Conservation (phyloP, 2,329 filamentous ascomycete genomes). For the Hypoxylon sp. region DNA sequence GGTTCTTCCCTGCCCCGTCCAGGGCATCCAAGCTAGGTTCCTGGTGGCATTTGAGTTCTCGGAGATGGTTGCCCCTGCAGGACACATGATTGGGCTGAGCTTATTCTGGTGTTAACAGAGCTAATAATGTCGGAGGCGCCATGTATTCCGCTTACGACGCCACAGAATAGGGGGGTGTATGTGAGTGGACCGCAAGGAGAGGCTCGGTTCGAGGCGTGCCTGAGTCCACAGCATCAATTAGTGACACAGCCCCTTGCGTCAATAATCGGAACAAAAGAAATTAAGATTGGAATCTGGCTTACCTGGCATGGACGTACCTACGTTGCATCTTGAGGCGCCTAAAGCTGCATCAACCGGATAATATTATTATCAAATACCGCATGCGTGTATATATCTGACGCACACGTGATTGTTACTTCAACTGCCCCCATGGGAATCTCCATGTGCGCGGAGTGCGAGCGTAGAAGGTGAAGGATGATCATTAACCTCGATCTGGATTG, state of each 20-base stretch:
- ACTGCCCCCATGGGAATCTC: not conserved
- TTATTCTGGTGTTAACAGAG: not conserved
- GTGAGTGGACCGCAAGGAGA: constrained; percentile 3
- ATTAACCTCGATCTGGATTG: constrained; percentile 17
- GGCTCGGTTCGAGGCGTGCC: constrained; percentile 21
- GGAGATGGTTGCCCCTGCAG: constrained; percentile 12
- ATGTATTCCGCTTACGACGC: constrained; percentile 27
- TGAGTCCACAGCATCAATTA: constrained; percentile 9
- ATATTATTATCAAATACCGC: constrained; percentile 4
- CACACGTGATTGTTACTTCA: constrained; percentile 3
- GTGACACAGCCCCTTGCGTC: constrained; percentile 39
- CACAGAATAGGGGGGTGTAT: constrained; percentile 19
- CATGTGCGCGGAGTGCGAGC: not conserved
- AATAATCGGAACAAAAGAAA: constrained; percentile 21
- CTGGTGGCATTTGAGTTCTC: constrained; percentile 25
- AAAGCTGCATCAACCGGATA: constrained; percentile 22
- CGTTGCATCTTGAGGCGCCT: constrained; percentile 15
- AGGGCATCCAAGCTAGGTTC: constrained; percentile 12
- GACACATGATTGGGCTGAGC: constrained; percentile 22
- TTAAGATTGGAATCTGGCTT: constrained; percentile 19
- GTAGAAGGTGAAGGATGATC: constrained; percentile 19
- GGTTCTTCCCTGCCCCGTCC: constrained; percentile 5
- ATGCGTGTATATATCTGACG: not conserved
- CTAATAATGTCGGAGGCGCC: constrained; percentile 20
- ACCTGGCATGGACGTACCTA: constrained; percentile 5